Percentiles rank a stretch among this genome's conserved stretches.
These are phyloP conservation scores for Cucurbita pepo DNA, from an alignment of 306 rosid species.

Conservation along the genomic window DNA sequence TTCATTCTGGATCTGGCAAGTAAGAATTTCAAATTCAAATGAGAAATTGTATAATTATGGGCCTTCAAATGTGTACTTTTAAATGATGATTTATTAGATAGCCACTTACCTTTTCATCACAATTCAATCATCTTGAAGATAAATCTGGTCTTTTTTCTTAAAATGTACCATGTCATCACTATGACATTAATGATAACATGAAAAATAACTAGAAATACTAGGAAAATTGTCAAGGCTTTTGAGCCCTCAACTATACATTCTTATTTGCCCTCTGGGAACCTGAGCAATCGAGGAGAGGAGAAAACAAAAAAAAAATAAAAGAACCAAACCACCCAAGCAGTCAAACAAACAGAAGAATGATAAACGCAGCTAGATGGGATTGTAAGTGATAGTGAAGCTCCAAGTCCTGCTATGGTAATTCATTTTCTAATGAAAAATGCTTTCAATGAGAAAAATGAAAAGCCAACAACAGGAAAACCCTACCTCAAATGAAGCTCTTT, in stretches of 20 bases:
- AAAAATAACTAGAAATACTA: neutral
- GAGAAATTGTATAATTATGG: neutral
- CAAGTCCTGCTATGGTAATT: too few relatives aligned
- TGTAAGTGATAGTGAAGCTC: too few relatives aligned
- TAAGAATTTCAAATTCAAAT: neutral
- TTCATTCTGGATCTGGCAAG: conserved; percentile 73
- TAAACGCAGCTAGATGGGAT: too few relatives aligned
- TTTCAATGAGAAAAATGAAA: too few relatives aligned
- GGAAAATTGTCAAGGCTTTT: neutral
- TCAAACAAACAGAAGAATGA: neutral
- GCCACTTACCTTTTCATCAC: neutral
- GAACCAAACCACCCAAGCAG: neutral
- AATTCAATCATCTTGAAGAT: neutral
- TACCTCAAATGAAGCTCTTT: too few relatives aligned
- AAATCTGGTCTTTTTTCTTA: neutral
- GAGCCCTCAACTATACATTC: neutral
- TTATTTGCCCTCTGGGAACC: neutral
- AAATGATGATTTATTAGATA: neutral
- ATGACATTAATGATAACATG: neutral
- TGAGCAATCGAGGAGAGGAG: neutral
- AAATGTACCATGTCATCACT: neutral
- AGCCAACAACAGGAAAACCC: too few relatives aligned
- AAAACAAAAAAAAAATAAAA: neutral
- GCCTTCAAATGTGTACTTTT: neutral
- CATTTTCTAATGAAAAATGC: too few relatives aligned